Conservation (phyloP, 2,329 filamentous ascomycete species). For the Xylariaceae sp. region DNA sequence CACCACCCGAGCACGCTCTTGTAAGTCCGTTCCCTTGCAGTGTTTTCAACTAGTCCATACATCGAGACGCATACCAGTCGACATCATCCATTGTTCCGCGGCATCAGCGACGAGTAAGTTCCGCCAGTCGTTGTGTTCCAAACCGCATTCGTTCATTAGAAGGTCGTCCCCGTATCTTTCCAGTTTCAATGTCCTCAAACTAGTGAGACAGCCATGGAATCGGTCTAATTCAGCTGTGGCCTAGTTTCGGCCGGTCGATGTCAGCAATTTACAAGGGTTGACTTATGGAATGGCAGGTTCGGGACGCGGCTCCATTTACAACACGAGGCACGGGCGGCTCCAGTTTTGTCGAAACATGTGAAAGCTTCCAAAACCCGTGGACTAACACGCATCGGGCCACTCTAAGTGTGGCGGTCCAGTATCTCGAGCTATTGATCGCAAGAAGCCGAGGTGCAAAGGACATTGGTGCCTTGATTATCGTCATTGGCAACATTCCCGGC, state of each 20-base stretch:
- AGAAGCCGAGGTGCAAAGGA: constrained; percentile 16
- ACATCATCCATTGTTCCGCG: constrained; percentile 15
- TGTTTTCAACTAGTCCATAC: not conserved
- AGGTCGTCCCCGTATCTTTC: constrained; percentile 11
- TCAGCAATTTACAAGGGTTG: constrained; percentile 23
- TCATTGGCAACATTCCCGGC: not conserved
- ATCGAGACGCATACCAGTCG: constrained; percentile 12
- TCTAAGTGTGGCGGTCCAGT: constrained; percentile 14
- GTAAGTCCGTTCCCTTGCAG: not conserved
- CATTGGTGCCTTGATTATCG: constrained; percentile 7
- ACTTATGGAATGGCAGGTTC: constrained; percentile 25
- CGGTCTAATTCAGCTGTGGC: not conserved
- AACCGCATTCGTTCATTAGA: constrained; percentile 5
- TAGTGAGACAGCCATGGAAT: constrained; percentile 3
- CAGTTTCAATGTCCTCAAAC: not conserved
- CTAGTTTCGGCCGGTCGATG: constrained; percentile 1
- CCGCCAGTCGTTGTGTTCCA: constrained; percentile 10
- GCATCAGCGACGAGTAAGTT: constrained; percentile 9
- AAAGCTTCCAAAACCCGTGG: constrained; percentile 19
- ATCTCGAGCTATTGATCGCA: constrained; percentile 13
- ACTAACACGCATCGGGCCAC: constrained; percentile 16
- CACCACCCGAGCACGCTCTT: constrained; percentile 2
- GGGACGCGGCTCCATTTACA: constrained; percentile 29
- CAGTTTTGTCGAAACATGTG: constrained; percentile 6
- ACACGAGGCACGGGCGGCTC: constrained; percentile 24